Evolutionary conservation across 495 filamentous ascomycete species (phyloP).

Genomic region (Penicillium egyptiacum): DNA sequence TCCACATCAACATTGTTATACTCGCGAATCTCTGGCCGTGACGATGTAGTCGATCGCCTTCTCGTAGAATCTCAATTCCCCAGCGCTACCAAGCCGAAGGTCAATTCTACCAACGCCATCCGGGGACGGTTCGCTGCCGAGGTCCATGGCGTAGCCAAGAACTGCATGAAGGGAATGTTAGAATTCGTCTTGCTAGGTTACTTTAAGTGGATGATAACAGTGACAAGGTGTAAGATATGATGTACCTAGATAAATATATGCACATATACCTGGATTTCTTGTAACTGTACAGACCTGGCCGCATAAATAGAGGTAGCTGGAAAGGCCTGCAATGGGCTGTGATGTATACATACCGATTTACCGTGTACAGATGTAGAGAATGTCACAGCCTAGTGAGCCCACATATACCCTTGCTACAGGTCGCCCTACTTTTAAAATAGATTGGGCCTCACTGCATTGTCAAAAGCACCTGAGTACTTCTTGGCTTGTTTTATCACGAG

Average conservation of each 20-base stretch:
- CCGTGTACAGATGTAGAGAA: neutral
- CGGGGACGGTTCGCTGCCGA: too few relatives aligned
- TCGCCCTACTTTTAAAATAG: neutral
- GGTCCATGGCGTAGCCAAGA: too few relatives aligned
- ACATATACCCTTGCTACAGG: neutral
- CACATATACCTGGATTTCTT: neutral
- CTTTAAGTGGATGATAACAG: too few relatives aligned
- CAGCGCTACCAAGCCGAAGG: too few relatives aligned
- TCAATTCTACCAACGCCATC: too few relatives aligned
- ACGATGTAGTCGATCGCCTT: too few relatives aligned
- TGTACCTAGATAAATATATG: neutral
- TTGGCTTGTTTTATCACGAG: slow-evolving; percentile 1
- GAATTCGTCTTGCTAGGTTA: too few relatives aligned
- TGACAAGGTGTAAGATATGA: too few relatives aligned
- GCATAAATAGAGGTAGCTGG: neutral
- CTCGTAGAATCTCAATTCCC: too few relatives aligned
- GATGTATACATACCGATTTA: neutral
- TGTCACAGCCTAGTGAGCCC: neutral
- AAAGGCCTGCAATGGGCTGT: neutral
- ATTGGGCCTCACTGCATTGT: slow-evolving; percentile 7
- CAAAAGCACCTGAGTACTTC: slow-evolving; percentile 8
- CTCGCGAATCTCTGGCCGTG: too few relatives aligned
- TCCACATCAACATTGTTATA: too few relatives aligned
- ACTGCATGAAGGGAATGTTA: too few relatives aligned
- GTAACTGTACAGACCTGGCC: neutral